Conservation (phyloP, 768 basidiomycete species). For the Kwoniella dendrophila region DNA sequence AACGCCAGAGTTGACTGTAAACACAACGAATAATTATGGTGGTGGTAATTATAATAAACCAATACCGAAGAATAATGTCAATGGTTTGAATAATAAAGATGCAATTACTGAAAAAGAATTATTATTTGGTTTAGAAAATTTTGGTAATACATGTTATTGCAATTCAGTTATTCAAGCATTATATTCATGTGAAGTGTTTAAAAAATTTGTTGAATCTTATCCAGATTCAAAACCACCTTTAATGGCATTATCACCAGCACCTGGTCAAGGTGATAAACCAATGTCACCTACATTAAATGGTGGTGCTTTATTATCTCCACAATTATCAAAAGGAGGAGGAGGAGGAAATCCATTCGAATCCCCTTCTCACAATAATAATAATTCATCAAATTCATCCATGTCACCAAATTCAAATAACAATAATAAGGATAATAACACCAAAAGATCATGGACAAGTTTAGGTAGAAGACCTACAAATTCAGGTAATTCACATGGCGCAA, state of each 20-base stretch:
- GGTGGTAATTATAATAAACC: constrained; percentile 6
- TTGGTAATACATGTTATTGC: constrained; percentile 97
- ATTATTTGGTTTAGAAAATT: constrained; percentile 92
- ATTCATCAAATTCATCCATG: neutral
- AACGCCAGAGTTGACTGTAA: neutral
- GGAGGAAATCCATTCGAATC: constrained; percentile 38
- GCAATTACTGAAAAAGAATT: constrained; percentile 50
- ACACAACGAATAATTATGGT: neutral
- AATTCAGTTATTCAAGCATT: constrained; percentile 98
- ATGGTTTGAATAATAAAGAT: constrained; percentile 22
- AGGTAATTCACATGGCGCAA: neutral
- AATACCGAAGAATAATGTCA: too few relatives aligned
- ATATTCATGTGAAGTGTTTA: constrained; percentile 92
- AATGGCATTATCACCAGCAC: constrained; percentile 58
- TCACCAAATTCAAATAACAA: neutral
- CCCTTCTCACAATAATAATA: constrained; percentile 14
- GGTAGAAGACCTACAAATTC: constrained; percentile 32
- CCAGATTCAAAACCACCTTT: constrained; percentile 63
- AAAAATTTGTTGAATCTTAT: constrained; percentile 72
- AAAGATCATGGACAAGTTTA: constrained; percentile 38
- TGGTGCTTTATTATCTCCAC: constrained; percentile 18
- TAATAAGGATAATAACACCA: constrained; percentile 23
- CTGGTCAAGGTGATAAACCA: constrained; percentile 32
- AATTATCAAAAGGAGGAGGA: constrained; percentile 9
- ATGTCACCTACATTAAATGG: constrained; percentile 11